Conservation (phyloP, 495 filamentous ascomycete species). For the Talaromyces wortmannii region DNA sequence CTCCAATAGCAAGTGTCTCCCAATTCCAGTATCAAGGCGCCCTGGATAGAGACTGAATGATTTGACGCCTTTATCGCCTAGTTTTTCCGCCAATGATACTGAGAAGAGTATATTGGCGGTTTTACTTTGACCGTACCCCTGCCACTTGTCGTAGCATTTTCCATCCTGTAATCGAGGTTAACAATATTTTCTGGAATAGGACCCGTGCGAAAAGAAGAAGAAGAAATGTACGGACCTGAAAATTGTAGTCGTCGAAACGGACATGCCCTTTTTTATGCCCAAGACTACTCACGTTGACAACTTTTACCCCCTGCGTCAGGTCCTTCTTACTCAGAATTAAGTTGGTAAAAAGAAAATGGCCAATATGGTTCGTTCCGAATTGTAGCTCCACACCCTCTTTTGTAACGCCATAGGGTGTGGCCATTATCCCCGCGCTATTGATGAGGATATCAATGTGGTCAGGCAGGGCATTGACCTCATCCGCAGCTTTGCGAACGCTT, state of each 20-base stretch:
- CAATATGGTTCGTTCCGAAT: conserved; percentile 49
- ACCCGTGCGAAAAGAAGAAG: no score
- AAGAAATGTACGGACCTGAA: conserved; percentile 14
- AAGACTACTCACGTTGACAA: conserved; percentile 23
- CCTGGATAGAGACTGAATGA: conserved; percentile 9
- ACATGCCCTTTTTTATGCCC: conserved; percentile 34
- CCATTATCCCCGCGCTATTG: conserved; percentile 67
- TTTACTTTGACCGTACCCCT: conserved; percentile 51
- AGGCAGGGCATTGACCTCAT: conserved; percentile 30
- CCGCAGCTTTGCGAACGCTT: conserved; percentile 36
- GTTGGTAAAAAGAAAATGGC: conserved; percentile 53
- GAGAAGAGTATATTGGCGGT: conserved; percentile 43
- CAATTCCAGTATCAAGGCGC: not conserved
- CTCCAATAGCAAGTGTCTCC: not conserved
- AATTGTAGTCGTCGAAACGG: conserved; percentile 49
- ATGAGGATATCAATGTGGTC: conserved; percentile 50
- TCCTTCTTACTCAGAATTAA: conserved; percentile 44
- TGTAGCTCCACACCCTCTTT: conserved; percentile 37
- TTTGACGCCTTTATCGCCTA: not conserved
- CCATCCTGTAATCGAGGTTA: conserved; percentile 30
- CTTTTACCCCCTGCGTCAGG: conserved; percentile 11
- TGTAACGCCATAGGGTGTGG: conserved; percentile 15
- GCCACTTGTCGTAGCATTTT: conserved; percentile 40
- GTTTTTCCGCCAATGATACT: conserved; percentile 25
- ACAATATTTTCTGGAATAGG: no score